Base-by-base conservation (phyloP, 352 stramenopile genomes). In the Thalassiosira ordinaria region DNA sequence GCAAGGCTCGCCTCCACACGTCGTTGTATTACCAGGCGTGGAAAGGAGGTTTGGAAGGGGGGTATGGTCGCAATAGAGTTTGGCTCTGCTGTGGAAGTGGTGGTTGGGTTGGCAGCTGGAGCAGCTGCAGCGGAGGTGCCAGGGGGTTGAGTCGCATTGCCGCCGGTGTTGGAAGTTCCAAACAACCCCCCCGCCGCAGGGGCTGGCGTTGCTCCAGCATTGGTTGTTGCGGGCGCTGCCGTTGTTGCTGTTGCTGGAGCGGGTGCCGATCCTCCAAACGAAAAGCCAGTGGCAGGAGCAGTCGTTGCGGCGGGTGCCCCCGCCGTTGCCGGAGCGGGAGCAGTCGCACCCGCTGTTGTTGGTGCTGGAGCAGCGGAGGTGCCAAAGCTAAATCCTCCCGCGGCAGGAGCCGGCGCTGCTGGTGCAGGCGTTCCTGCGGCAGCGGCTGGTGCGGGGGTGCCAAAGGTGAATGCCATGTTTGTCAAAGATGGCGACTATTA, bases 41-140 rank as follows among this genome's bases (percentile, higher is more conserved):
- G 75, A 52, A 84, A 84, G 0, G 37, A 13, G 5, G 31, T 60
- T 5, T 51, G 20, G 24, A 41, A 84, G 9, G 55, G 7, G 14
- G 68, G 75, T 16, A 84, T 79, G 53, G 37, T 71, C 16, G 74
- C 61, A 13, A 71, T 47, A 11, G 56, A 59, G 60, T 2, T 55
- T 1, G 14, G 5, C 2, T 29, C 20, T 9, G 53, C 1, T 29
- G 26, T 16, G 11, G 62, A 61, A 24, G 22, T n/a, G 27, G n/a
- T 37, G 4, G 20, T 26, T 27, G 8, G 6, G 9, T 16, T 39
- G 4, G n/a, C 6, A 4, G 27, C 9, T 27, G n/a, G 35, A n/a
- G 29, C 24, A 26, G 22, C 2, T 8, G 11, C 26, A 2, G 27
- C 18, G 37, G 27, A 7, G 46, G 46, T 35, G 9, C 24, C 18